Evolutionary conservation across 805 yeast species (phyloP).

Genomic region (Yamadazyma takamatsuzukensis): DNA sequence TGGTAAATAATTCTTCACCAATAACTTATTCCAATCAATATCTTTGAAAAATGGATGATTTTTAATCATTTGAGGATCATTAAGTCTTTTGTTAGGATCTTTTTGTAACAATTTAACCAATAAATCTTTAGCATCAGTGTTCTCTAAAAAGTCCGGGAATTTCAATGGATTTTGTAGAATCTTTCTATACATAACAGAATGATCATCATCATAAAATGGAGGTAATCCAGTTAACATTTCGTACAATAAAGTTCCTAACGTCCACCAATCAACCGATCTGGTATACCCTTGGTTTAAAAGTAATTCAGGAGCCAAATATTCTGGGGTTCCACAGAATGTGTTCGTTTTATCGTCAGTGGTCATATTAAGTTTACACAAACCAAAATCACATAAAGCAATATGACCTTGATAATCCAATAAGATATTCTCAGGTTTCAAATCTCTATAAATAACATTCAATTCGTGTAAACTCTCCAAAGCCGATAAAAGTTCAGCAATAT

Average conservation of each 20-base stretch:
- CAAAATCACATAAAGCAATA: slow-evolving; percentile 96
- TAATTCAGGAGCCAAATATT: slow-evolving; percentile 93
- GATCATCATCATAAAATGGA: slow-evolving; percentile 94
- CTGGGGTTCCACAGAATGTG: slow-evolving; percentile 98
- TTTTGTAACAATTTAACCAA: slow-evolving; percentile 72
- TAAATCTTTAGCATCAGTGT: slow-evolving; percentile 79
- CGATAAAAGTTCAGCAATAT: slow-evolving; percentile 88
- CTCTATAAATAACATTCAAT: slow-evolving; percentile 90
- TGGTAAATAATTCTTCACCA: slow-evolving; percentile 85
- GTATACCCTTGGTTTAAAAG: slow-evolving; percentile 91
- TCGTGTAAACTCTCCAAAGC: slow-evolving; percentile 92
- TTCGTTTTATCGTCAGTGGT: slow-evolving; percentile 79
- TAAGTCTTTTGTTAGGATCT: slow-evolving; percentile 77
- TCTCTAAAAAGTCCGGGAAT: slow-evolving; percentile 81
- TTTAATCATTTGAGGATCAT: slow-evolving; percentile 83
- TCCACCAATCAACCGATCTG: slow-evolving; percentile 98
- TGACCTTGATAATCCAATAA: slow-evolving; percentile 94
- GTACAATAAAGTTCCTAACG: slow-evolving; percentile 86
- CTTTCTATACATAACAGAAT: slow-evolving; percentile 89
- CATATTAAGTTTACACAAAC: slow-evolving; percentile 95
- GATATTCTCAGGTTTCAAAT: slow-evolving; percentile 94
- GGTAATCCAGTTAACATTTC: slow-evolving; percentile 98
- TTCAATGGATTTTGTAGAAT: slow-evolving; percentile 83
- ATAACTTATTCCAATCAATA: slow-evolving; percentile 83
- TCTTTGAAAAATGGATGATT: slow-evolving; percentile 81